Conservation (phyloP, 306 rosid genomes). For the Dryas drummondii region DNA sequence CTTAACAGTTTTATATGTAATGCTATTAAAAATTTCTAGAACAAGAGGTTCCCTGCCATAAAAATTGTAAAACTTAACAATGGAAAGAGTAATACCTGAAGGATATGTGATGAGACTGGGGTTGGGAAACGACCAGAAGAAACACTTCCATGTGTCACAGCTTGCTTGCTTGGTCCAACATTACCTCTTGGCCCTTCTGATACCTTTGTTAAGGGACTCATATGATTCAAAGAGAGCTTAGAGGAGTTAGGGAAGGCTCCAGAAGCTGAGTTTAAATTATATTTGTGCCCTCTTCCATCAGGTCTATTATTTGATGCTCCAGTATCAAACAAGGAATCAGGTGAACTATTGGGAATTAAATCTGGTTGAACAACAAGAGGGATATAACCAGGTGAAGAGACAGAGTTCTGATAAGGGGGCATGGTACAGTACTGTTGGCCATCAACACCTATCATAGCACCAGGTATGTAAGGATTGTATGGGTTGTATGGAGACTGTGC, state of each 20-base stretch:
- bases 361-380: conserved; percentile 72
- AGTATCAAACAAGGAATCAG: conserved; percentile 48
- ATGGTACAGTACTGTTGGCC: conserved; percentile 64
- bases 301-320: conserved; percentile 55
- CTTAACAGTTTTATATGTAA: background rate
- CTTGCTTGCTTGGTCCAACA: conserved; percentile 61
- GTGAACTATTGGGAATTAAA: conserved; percentile 50
- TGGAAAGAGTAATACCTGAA: conserved; percentile 51
- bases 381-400: conserved; percentile 59
- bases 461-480: conserved; percentile 94
- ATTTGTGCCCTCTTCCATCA: conserved; percentile 67
- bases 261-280: conserved; percentile 53
- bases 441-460: conserved; percentile 86
- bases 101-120: conserved; percentile 48
- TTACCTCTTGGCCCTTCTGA: conserved; percentile 63
- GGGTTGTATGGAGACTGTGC: conserved; percentile 97
- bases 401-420: conserved; percentile 64
- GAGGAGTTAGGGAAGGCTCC: conserved; percentile 57
- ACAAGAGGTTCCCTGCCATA: too few species aligned
- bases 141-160: conserved; percentile 44
- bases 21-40: background rate
- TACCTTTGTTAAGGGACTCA: conserved; percentile 57
- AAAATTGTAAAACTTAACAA: background rate
- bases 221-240: conserved; percentile 49
- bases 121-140: conserved; percentile 55